phyloP scores from a whole-genome alignment of 2,329 filamentous ascomycete genomes.

The Arthrobotrys conoides region DNA sequence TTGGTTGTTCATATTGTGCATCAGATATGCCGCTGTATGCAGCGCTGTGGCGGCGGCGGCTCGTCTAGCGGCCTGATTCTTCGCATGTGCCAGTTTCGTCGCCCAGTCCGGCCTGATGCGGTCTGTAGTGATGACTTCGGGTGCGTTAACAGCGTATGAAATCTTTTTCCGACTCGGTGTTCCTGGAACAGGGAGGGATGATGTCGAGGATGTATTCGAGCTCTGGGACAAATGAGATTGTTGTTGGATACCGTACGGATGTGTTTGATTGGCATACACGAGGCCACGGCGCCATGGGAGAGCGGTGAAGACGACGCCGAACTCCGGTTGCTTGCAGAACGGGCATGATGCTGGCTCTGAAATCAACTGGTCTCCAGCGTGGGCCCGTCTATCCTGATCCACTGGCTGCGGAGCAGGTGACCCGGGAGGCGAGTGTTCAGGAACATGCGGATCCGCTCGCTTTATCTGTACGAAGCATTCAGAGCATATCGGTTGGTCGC shows the following conservation, averaged over 20 bases:
- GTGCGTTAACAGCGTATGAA: slow-evolving; percentile 84
- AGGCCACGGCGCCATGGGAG: slow-evolving; percentile 90
- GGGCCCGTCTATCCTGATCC: slow-evolving; percentile 67
- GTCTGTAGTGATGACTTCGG: slow-evolving; percentile 92
- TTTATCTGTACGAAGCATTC: slow-evolving; percentile 99
- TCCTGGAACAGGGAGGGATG: slow-evolving; percentile 61
- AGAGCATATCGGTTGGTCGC: slow-evolving; percentile 95
- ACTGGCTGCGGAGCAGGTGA: slow-evolving; percentile 66
- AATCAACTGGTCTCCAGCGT: slow-evolving; percentile 76
- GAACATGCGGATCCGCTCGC: slow-evolving; percentile 88
- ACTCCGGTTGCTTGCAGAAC: slow-evolving; percentile 94
- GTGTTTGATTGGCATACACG: slow-evolving; percentile 84
- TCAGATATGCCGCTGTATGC: slow-evolving; percentile 93
- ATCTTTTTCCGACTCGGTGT: slow-evolving; percentile 71
- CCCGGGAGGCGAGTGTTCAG: slow-evolving; percentile 74
- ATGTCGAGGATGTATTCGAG: slow-evolving; percentile 70
- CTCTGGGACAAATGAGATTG: slow-evolving; percentile 67
- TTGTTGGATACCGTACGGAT: slow-evolving; percentile 78
- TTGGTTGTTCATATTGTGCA: slow-evolving; percentile 69
- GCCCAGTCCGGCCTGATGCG: slow-evolving; percentile 94
- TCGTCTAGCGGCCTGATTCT: slow-evolving; percentile 85
- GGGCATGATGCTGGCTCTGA: slow-evolving; percentile 94
- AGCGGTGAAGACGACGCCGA: slow-evolving; percentile 93
- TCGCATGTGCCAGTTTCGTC: slow-evolving; percentile 85
- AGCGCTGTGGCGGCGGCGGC: slow-evolving; percentile 93